Conservation (phyloP, 306 rosid genomes). For the Lotus japonicus region DNA sequence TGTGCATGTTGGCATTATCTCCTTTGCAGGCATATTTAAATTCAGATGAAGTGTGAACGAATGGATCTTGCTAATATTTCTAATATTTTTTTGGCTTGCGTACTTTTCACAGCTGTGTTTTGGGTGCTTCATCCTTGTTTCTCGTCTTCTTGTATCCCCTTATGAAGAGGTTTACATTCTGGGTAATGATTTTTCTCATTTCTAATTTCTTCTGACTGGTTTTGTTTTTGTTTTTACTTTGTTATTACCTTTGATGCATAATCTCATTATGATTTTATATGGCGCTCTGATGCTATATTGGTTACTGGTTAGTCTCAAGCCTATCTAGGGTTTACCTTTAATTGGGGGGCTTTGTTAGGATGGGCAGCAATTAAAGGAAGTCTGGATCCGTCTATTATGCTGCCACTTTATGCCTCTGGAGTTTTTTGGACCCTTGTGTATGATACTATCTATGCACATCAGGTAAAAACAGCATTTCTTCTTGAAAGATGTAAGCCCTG, state of each 20-base stretch:
- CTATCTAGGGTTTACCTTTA: constrained; percentile 79
- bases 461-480: constrained; percentile 45
- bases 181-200: constrained; percentile 48
- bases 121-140: constrained; percentile 89
- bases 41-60: not conserved
- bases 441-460: constrained; percentile 95
- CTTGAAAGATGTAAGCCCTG: not conserved
- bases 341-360: constrained; percentile 95
- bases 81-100: not conserved
- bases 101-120: constrained; percentile 54
- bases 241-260: not conserved
- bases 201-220: not conserved
- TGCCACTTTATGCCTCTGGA: constrained; percentile 82
- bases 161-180: constrained; percentile 88
- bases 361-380: constrained; percentile 86
- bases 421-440: constrained; percentile 92
- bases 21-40: not conserved
- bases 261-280: constrained; percentile 16
- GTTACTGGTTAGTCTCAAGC: constrained; percentile 99
- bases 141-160: constrained; percentile 93
- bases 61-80: not conserved
- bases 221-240: too few relatives aligned
- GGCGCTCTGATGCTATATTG: constrained; percentile 19
- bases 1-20: not conserved
- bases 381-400: constrained; percentile 68